Conservation (phyloP, 306 rosid genomes). For the Pyrus bretschneideri region DNA sequence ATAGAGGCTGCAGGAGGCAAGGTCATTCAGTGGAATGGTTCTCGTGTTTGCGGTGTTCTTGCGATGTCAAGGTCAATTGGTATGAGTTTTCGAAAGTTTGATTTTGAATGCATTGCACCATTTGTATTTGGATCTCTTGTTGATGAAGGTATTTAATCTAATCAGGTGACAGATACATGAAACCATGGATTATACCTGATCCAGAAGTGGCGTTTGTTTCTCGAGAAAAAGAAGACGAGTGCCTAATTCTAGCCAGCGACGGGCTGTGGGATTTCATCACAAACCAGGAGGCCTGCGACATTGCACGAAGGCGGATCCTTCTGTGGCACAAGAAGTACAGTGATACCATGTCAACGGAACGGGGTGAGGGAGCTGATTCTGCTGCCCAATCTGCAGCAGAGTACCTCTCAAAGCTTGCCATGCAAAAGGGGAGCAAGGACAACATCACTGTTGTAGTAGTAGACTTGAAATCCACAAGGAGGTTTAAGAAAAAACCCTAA, state of each 20-base stretch:
- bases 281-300: conserved; percentile 73
- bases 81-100: conserved; percentile 12
- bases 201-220: conserved; percentile 54
- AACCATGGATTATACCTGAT: conserved; percentile 75
- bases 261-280: conserved; percentile 86
- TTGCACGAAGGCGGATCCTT: conserved; percentile 68
- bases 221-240: conserved; percentile 60
- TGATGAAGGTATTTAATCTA: background rate
- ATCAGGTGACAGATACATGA: conserved; percentile 71
- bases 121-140: background rate
- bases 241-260: conserved; percentile 70
- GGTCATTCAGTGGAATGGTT: conserved; percentile 76
- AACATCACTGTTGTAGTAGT: conserved; percentile 70
- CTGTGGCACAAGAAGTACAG: conserved; percentile 70
- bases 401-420: conserved; percentile 59
- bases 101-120: background rate
- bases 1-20: conserved; percentile 89
- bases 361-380: conserved; percentile 44
- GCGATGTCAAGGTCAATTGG: conserved; percentile 91
- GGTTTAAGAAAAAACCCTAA: conserved; percentile 42
- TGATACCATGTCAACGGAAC: conserved; percentile 8
- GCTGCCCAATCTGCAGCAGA: conserved; percentile 82
- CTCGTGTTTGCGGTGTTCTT: conserved; percentile 72
- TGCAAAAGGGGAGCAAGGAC: conserved; percentile 75
- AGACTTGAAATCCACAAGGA: conserved; percentile 74